Evolutionary conservation across 2,329 filamentous ascomycete species (phyloP).

Genomic region (Nemania serpens): DNA sequence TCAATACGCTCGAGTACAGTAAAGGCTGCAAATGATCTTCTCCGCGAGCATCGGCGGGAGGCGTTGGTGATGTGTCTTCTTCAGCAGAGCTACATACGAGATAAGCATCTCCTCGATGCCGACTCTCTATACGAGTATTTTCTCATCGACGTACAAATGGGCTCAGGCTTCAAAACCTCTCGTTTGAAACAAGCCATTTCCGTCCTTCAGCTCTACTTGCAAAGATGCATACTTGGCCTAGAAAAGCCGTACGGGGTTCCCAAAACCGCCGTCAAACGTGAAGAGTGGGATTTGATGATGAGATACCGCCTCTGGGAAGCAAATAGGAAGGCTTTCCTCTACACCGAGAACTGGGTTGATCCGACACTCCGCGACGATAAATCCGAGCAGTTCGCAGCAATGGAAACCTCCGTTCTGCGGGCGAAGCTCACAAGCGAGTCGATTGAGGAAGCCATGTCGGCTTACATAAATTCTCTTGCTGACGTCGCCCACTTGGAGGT

Average conservation of each 20-base stretch:
- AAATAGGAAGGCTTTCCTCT: constrained; percentile 6
- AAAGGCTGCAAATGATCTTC: background rate
- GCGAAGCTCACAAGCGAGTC: background rate
- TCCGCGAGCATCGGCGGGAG: background rate
- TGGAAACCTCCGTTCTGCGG: background rate
- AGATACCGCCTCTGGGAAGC: constrained; percentile 5
- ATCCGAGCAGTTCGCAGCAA: background rate
- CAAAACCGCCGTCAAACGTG: background rate
- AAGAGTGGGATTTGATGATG: background rate
- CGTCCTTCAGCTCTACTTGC: background rate
- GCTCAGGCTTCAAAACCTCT: background rate
- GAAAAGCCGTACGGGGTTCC: background rate
- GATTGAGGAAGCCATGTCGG: background rate
- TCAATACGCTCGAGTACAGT: background rate
- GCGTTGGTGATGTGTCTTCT: background rate
- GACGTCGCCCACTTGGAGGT: background rate
- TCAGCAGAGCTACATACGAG: background rate
- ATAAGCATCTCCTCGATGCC: background rate
- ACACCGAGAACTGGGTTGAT: constrained; percentile 1
- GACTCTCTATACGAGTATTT: background rate
- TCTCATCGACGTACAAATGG: background rate
- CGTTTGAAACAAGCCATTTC: constrained; percentile 7
- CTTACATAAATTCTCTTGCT: background rate
- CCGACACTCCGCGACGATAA: constrained; percentile 2
- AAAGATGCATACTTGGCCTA: constrained; percentile 1